Conservation (phyloP, 257 asterid genomes). For the Agastache rugosa region DNA sequence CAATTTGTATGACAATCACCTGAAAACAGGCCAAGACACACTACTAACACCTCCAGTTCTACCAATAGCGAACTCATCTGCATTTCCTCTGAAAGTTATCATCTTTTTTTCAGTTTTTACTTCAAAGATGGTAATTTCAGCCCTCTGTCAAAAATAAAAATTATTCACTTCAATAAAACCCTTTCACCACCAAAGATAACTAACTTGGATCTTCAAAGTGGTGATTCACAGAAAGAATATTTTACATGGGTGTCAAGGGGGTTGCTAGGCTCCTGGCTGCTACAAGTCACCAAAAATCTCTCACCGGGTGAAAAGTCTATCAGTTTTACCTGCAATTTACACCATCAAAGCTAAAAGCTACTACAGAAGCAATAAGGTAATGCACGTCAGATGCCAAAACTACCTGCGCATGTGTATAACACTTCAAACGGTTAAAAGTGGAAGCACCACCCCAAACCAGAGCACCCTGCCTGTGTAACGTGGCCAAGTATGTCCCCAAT, state of each 20-base stretch:
- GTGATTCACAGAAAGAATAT: not conserved
- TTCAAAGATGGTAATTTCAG: slow-evolving; percentile 78
- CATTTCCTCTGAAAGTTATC: slow-evolving; percentile 87
- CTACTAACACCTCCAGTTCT: slow-evolving; percentile 90
- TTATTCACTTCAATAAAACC: not conserved
- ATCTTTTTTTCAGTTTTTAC: slow-evolving; percentile 81
- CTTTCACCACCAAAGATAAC: not conserved
- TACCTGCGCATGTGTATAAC: slow-evolving; percentile 88
- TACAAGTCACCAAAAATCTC: slow-evolving; percentile 83
- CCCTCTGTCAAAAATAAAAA: slow-evolving; percentile 55
- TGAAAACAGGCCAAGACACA: slow-evolving; percentile 96
- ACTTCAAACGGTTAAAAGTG: slow-evolving; percentile 75
- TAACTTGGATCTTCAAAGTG: not conserved
- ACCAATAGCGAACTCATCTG: slow-evolving; percentile 85
- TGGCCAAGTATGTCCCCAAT: slow-evolving; percentile 87
- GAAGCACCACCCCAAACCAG: slow-evolving; percentile 96
- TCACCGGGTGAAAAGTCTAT: slow-evolving; percentile 97
- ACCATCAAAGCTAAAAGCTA: slow-evolving; percentile 28
- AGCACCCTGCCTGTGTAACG: slow-evolving; percentile 93
- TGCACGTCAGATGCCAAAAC: slow-evolving; percentile 5
- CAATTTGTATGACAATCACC: slow-evolving; percentile 46
- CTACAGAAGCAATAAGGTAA: not conserved
- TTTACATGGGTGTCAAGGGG: slow-evolving; percentile 93
- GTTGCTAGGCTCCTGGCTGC: slow-evolving; percentile 95
- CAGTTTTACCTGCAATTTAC: slow-evolving; percentile 69